These are phyloP conservation scores for Ceratobasidium sp. DNA, from an alignment of 1,284 basidiomycete species.

Conservation along the genomic window DNA sequence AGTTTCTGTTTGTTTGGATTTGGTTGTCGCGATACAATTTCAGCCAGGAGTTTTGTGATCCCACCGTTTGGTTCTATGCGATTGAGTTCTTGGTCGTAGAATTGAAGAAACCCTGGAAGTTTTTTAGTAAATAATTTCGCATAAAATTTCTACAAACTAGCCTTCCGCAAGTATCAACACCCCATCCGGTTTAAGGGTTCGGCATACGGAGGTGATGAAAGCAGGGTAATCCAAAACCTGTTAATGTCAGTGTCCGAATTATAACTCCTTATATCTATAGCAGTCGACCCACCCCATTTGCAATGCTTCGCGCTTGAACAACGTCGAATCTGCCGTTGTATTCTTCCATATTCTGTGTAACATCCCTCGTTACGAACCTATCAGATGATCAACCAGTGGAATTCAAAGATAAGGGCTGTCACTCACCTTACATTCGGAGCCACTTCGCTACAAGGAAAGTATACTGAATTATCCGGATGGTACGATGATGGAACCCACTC, in stretches of 20 bases:
- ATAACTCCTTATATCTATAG: neutral
- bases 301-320: conserved; percentile 34
- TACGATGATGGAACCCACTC: neutral
- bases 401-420: neutral
- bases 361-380: conserved; percentile 37
- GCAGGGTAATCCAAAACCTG: conserved; percentile 2
- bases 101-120: neutral
- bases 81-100: conserved; percentile 16
- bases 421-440: conserved; percentile 16
- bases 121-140: neutral
- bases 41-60: conserved; percentile 8
- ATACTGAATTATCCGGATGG: neutral
- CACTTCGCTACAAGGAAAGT: neutral
- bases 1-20: neutral
- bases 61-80: conserved; percentile 6
- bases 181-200: conserved; percentile 34
- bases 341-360: conserved; percentile 33
- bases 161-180: conserved; percentile 32
- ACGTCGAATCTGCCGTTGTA: conserved; percentile 37
- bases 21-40: neutral
- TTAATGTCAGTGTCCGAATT: no score
- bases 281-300: conserved; percentile 15
- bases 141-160: neutral
- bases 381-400: neutral
- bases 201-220: neutral